Evolutionary conservation across 2,329 filamentous ascomycete genomes (phyloP).

Genomic region (Cadophora sp.): DNA sequence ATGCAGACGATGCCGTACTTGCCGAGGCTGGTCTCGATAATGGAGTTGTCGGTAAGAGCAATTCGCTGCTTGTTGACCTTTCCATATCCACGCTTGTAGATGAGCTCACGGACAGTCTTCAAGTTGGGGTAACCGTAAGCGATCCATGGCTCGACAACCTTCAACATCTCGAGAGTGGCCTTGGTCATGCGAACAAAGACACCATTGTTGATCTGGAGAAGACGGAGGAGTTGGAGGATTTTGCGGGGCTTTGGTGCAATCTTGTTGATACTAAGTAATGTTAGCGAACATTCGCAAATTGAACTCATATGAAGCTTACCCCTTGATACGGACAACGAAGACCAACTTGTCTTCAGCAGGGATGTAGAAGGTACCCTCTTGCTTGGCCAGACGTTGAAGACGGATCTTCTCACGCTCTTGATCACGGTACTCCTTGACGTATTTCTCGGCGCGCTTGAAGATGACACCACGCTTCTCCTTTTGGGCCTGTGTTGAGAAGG

Average conservation of each 20-base stretch:
- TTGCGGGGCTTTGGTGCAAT: conserved; percentile 99
- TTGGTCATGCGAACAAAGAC: conserved; percentile 98
- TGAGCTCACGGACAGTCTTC: conserved; percentile 97
- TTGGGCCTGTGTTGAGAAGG: conserved; percentile 71
- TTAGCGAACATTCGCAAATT: conserved; percentile 29
- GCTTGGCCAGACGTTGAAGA: conserved; percentile 86
- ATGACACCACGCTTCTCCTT: conserved; percentile 98
- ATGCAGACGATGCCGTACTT: conserved; percentile 99
- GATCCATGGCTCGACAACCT: conserved; percentile 98
- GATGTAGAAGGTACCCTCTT: conserved; percentile 92
- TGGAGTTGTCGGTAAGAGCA: conserved; percentile 94
- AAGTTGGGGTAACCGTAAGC: conserved; percentile 99
- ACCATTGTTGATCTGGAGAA: conserved; percentile 99
- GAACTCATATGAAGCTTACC: conserved; percentile 56
- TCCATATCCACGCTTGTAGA: conserved; percentile 99
- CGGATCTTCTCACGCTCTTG: conserved; percentile 98
- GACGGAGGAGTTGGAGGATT: conserved; percentile 98
- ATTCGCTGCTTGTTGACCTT: conserved; percentile 99
- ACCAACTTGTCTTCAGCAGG: conserved; percentile 94
- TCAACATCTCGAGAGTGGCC: conserved; percentile 96
- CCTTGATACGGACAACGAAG: conserved; percentile 99
- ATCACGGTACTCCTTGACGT: conserved; percentile 99
- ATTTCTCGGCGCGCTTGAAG: conserved; percentile 99
- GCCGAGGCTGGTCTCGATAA: conserved; percentile 96
- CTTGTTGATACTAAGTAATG: conserved; percentile 93